phyloP scores from a whole-genome alignment of 352 stramenopile genomes.

The Phytophthora megakarya region DNA sequence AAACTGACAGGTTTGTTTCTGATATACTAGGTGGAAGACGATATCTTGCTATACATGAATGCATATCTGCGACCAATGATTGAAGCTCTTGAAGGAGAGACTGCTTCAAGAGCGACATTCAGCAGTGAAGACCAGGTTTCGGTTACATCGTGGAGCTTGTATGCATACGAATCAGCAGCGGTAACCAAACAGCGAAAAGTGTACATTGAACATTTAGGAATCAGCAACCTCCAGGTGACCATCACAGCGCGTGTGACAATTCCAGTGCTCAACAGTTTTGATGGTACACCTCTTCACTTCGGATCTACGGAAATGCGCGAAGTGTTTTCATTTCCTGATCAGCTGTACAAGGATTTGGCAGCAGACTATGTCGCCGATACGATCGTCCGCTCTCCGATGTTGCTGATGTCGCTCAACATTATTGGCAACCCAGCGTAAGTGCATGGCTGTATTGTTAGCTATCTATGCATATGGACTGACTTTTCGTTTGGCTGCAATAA shows the following conservation, averaged over 20 bases:
- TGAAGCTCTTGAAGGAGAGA: constrained; percentile 39
- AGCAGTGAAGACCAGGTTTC: background rate
- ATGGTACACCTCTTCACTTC: constrained; percentile 77
- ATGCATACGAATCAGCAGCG: constrained; percentile 22
- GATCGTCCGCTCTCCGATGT: constrained; percentile 75
- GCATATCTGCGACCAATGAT: constrained; percentile 51
- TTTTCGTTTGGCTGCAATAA: background rate
- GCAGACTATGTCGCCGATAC: constrained; percentile 84
- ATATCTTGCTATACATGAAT: constrained; percentile 52
- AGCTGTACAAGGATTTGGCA: constrained; percentile 82
- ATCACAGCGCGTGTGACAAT: constrained; percentile 81
- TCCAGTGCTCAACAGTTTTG: constrained; percentile 81
- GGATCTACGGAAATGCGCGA: constrained; percentile 56
- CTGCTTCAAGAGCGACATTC: background rate
- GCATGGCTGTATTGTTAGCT: background rate
- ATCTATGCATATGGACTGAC: constrained; percentile 6
- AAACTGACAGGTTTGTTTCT: background rate
- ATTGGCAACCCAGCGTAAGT: constrained; percentile 86
- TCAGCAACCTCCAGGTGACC: constrained; percentile 65
- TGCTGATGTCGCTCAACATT: constrained; percentile 88
- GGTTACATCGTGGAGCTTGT: constrained; percentile 17
- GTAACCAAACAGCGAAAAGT: constrained; percentile 58
- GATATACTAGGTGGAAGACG: constrained; percentile 54
- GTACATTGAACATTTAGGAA: constrained; percentile 62
- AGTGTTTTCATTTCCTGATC: constrained; percentile 75